A percentile compares a stretch with the other conserved stretches of the same genome.
phyloP scores from a whole-genome alignment of 305 asterid species.

The Andrographis paniculata region DNA sequence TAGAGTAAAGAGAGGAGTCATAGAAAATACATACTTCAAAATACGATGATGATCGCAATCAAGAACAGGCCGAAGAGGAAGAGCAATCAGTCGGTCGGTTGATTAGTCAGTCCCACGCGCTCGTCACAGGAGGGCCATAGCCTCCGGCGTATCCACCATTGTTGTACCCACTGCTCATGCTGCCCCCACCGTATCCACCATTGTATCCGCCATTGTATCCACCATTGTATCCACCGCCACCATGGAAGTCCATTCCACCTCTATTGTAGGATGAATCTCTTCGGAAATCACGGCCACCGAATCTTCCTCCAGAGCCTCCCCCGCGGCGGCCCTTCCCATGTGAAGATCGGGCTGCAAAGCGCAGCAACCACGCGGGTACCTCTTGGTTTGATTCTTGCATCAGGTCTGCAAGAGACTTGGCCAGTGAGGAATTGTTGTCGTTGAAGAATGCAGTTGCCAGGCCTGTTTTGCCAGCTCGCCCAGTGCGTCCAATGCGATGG shows the following conservation, averaged over 20 bases:
- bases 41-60: too few relatives aligned
- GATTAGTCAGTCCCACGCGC: constrained; percentile 71
- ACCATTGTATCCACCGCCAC: constrained; percentile 25
- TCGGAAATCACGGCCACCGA: constrained; percentile 81
- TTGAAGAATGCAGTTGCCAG: constrained; percentile 91
- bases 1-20: too few relatives aligned
- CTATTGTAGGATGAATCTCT: constrained; percentile 44
- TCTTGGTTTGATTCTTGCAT: constrained; percentile 95
- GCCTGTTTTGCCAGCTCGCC: constrained; percentile 89
- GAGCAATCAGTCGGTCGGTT: background rate
- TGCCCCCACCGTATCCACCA: constrained; percentile 49
- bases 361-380: constrained; percentile 89
- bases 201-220: constrained; percentile 35
- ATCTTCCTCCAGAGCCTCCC: constrained; percentile 48
- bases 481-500: constrained; percentile 92
- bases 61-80: too few relatives aligned
- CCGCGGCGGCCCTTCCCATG: constrained; percentile 56
- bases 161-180: constrained; percentile 86
- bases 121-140: constrained; percentile 62
- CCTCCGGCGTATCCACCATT: constrained; percentile 35
- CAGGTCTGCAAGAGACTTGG: constrained; percentile 63
- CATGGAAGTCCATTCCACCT: constrained; percentile 47
- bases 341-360: constrained; percentile 57
- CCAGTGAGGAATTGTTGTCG: constrained; percentile 68
- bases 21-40: too few relatives aligned